phyloP scores from a whole-genome alignment of 2,329 filamentous ascomycete genomes.

The Pestalotiopsis sp. region DNA sequence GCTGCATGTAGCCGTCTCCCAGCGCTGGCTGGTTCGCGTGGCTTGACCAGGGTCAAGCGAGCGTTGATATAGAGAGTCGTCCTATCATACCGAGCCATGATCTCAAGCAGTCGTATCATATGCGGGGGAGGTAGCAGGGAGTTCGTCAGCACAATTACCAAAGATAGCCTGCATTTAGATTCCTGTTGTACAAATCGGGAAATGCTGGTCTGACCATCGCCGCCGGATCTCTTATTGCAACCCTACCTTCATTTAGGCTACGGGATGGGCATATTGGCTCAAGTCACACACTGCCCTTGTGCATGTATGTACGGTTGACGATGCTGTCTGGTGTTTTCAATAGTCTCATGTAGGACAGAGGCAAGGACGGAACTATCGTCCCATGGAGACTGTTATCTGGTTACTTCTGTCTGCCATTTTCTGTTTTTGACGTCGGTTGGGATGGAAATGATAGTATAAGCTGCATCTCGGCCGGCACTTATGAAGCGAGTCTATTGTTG shows the following conservation, averaged over 20 bases:
- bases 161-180: background rate
- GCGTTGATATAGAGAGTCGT: no score
- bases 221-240: background rate
- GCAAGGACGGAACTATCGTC: background rate
- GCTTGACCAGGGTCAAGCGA: background rate
- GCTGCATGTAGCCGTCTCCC: background rate
- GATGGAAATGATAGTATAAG: background rate
- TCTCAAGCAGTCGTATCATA: background rate
- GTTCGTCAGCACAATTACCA: background rate
- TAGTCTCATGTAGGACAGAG: slow-evolving; percentile 1
- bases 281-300: background rate
- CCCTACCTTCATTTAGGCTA: background rate
- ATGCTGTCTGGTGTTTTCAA: slow-evolving; percentile 5
- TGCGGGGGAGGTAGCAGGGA: background rate
- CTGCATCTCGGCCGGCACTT: background rate
- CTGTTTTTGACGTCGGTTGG: background rate
- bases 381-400: background rate
- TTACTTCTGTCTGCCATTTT: background rate
- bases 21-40: background rate
- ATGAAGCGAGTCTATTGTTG: background rate
- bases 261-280: background rate
- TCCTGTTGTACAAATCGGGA: background rate
- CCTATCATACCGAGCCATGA: background rate
- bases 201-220: background rate
- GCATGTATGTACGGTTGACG: background rate